Evolutionary conservation across 164 flowering plant genomes (phyloP), one percentile per base, ranked within the genome.

Genomic region (Vitis rupestris): DNA sequence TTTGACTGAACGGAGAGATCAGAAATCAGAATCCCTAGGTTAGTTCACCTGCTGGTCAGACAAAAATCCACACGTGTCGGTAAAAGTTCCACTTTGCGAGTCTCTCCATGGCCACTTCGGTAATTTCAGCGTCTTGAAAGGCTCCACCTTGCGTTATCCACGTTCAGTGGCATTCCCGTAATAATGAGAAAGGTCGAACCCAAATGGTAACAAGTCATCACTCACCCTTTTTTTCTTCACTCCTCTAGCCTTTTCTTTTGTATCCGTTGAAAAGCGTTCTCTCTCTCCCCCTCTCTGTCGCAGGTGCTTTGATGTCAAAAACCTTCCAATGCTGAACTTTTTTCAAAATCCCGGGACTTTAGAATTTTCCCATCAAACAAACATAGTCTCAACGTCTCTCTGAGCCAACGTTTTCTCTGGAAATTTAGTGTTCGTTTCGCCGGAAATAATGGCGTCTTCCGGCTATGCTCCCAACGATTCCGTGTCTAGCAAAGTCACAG

Each of bases 401-500:
- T 50, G 44, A 37, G 44, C 44, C 44, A 6, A 3, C 5, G 44
- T 37, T 37, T 37, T 37, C 4, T 37, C 44, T 6, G 44, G 14
- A 61, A 70, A 70, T 56, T 44, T 17, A 17, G 17, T 27, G 14
- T 9, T 30, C 66, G 3, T 53, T 53, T 56, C 59, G 69, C 75
- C 80, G 71, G 76, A 47, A 74, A 65, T 63, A 74, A 81, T 83
- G 87, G 56, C 79, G 70, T 66, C 59, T 57, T 70, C 80, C 74
- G 81, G 78, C 72, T 37, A 37, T 17, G 16, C 48, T 8, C 15
- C 70, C 56, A 61, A 47, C 29, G 37, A 52, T 16, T 64, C 79
- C 7, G 10, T 74, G 19, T 9, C 75, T 49, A 61, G 61, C 59
- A 61, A 54, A 48, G 59, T 84, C 12, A 55, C 77, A 29, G 54